Conservation (phyloP, 176 grass and related monocot species). For the Microstegium vimineum region DNA sequence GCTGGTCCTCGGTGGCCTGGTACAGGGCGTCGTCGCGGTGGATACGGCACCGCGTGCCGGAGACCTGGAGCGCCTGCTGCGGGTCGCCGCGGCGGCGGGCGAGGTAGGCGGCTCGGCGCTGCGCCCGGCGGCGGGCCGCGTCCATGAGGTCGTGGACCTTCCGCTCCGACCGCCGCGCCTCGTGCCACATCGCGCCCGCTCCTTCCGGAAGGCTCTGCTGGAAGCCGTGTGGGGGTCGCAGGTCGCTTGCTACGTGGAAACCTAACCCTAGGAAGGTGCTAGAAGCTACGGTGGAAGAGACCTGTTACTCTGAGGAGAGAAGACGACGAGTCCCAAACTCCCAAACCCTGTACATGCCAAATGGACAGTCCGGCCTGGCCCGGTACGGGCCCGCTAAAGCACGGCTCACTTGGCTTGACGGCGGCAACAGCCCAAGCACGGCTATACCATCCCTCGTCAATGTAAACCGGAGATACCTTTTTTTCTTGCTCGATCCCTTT, state of each 20-base stretch:
- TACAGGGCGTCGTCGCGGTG: constrained; percentile 90
- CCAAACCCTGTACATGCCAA: too few species aligned
- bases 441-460: too few species aligned
- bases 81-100: constrained; percentile 87
- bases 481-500: too few species aligned
- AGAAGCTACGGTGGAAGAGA: not conserved
- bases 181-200: constrained; percentile 77
- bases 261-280: constrained; percentile 38
- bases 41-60: constrained; percentile 74
- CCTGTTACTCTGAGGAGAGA: not conserved
- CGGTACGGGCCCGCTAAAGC: too few species aligned
- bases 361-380: too few species aligned
- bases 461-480: too few species aligned
- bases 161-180: constrained; percentile 83
- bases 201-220: not conserved
- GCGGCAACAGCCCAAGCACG: too few species aligned
- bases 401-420: too few species aligned
- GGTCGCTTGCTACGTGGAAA: not conserved
- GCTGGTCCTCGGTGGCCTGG: constrained; percentile 93
- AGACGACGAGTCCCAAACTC: not conserved
- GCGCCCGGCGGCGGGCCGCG: constrained; percentile 76
- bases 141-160: constrained; percentile 99
- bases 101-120: constrained; percentile 76
- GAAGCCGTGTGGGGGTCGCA: not conserved
- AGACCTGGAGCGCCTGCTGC: constrained; percentile 78